Base-by-base conservation (phyloP, 768 basidiomycete species). In the Glaciozyma antarctica region DNA sequence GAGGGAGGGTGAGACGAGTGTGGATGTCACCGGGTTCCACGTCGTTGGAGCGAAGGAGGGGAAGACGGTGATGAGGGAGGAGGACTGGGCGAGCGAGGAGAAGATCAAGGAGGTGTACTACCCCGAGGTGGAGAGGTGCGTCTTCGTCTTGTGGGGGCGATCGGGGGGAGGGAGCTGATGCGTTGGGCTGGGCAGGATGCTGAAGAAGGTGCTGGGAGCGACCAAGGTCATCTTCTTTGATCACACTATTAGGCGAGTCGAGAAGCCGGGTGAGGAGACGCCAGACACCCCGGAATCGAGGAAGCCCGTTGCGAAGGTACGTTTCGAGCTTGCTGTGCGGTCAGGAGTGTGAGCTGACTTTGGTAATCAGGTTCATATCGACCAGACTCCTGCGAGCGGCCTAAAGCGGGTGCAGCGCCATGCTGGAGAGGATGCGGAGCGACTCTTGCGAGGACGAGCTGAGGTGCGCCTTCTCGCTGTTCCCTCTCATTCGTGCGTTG, bases 221-320 rank as follows among this genome's bases (percentile, higher is more conserved):
- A 81, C 78, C 68, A 77, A 79, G 30, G 82, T 84, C 15, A 81
- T 84, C n/a, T 60, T 85, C 19, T 86, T 86, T 68, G 84, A 85
- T 69, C 84, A 85, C 71, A 85, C 85, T 83, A 60, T 69, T n/a
- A 47, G 68, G 5, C 28, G 51, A 3, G 58, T 43, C 2, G 68
- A 69, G 26, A 38, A 24, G 34, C 7, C 45, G 8, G 68, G 68
- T 0, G 43, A 52, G 13, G 64, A 65, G 17, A 65, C 68, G 41
- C 61, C 68, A 24, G 68, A 69, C 28, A 68, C 66, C 22, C 58
- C 66, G 5, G 12, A 54, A 8, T 62, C 38, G 5, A 56, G 69
- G 45, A 67, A 67, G 48, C 70, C 70, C 9, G 66, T 71, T 1
- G 16, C 61, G 12, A 10, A 7, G 68, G 60, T 67, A 24, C 51